A percentile compares a stretch with the other conserved stretches of the same genome.
These are phyloP conservation scores for Aspergillus aculeatinus DNA, from an alignment of 2,329 filamentous ascomycete species.

Conservation along the genomic window DNA sequence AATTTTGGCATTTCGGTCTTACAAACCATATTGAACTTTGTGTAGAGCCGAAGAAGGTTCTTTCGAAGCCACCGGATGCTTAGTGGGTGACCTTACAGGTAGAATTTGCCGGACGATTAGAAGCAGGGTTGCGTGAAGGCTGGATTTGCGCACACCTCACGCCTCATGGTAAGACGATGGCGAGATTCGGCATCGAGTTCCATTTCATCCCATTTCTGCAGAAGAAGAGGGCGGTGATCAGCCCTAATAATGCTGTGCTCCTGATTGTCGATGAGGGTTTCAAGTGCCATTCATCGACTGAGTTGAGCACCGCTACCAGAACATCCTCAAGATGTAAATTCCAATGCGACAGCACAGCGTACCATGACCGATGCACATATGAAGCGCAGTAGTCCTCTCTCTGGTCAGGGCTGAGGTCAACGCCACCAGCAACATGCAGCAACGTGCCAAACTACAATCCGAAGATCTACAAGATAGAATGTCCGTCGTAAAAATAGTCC, in stretches of 20 bases:
- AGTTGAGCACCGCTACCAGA: no score
- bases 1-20: not conserved
- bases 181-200: not conserved
- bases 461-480: slow-evolving; percentile 21
- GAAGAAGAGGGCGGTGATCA: not conserved
- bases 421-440: not conserved
- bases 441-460: not conserved
- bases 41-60: not conserved
- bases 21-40: not conserved
- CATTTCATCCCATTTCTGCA: not conserved
- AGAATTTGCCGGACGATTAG: not conserved
- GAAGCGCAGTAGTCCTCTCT: not conserved
- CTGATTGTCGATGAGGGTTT: no score
- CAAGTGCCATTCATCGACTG: no score
- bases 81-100: not conserved
- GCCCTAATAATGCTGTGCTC: not conserved
- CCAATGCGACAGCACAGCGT: no score
- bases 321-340: no score
- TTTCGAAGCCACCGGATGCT: not conserved
- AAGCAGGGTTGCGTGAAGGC: not conserved
- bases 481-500: slow-evolving; percentile 50
- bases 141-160: not conserved
- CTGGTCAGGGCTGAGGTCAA: not conserved
- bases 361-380: no score
- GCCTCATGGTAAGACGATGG: not conserved